Percentiles rank a stretch among this genome's conserved stretches.
Evolutionary conservation across 306 rosid species (phyloP).

Genomic region (Styphnolobium japonicum): DNA sequence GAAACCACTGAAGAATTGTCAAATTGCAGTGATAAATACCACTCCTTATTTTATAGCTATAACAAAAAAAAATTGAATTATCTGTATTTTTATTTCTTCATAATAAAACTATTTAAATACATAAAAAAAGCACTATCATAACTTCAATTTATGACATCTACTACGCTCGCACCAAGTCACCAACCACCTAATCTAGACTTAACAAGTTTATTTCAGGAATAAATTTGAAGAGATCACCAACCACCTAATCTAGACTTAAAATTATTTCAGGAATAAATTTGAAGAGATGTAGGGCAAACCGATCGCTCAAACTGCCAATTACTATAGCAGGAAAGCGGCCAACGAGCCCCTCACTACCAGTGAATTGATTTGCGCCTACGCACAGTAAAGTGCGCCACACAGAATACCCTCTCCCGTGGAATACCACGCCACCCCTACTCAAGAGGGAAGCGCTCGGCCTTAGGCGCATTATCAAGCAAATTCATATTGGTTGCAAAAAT

Average conservation of each 20-base stretch:
- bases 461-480: constrained; percentile 7
- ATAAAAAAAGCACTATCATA: too few species aligned
- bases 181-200: too few species aligned
- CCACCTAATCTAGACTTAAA: neutral
- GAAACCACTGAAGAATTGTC: too few species aligned
- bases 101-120: too few species aligned
- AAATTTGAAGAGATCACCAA: too few species aligned
- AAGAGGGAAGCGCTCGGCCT: constrained; percentile 55
- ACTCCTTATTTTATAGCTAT: too few species aligned
- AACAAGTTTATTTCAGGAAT: too few species aligned
- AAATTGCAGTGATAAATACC: too few species aligned
- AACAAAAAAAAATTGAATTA: too few species aligned
- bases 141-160: too few species aligned
- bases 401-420: constrained; percentile 37
- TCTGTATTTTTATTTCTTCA: too few species aligned
- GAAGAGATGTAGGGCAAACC: constrained; percentile 16
- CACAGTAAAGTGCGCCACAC: constrained; percentile 43
- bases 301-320: constrained; percentile 29
- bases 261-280: neutral
- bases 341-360: constrained; percentile 1
- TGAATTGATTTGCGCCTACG: constrained; percentile 30
- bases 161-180: too few species aligned
- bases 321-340: constrained; percentile 34
- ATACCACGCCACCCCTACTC: constrained; percentile 50
- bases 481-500: neutral